Conservation (phyloP, 2,329 filamentous ascomycete species). For the Colletotrichum sp. region DNA sequence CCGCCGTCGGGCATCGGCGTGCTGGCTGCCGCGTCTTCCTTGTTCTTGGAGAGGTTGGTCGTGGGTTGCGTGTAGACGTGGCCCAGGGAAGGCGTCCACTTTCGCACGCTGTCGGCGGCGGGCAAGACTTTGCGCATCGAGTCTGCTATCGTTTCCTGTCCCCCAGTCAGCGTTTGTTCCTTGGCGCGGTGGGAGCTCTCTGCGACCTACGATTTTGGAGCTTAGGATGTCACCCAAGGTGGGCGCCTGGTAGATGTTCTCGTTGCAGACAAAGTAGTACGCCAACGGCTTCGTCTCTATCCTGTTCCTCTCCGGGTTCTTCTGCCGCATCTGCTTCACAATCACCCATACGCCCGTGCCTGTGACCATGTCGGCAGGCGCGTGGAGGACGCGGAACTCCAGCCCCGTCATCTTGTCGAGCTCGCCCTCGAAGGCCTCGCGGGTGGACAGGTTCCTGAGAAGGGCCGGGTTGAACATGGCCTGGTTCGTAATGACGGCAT, state of each 20-base stretch:
- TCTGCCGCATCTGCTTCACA: slow-evolving; percentile 69
- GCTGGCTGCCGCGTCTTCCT: slow-evolving; percentile 26
- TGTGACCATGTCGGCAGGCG: slow-evolving; percentile 66
- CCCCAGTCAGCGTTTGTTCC: not conserved
- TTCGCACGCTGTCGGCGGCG: slow-evolving; percentile 53
- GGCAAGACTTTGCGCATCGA: slow-evolving; percentile 59
- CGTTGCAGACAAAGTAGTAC: slow-evolving; percentile 69
- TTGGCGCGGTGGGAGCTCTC: not conserved
- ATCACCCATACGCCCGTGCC: slow-evolving; percentile 75
- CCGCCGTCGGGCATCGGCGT: slow-evolving; percentile 52
- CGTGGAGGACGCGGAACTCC: slow-evolving; percentile 70
- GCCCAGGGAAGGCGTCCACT: slow-evolving; percentile 60
- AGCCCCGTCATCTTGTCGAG: slow-evolving; percentile 69
- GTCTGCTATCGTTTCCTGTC: slow-evolving; percentile 22
- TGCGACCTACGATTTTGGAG: slow-evolving; percentile 57
- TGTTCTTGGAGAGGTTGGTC: slow-evolving; percentile 25
- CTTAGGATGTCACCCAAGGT: slow-evolving; percentile 64
- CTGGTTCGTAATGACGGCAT: slow-evolving; percentile 66
- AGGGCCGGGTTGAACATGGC: slow-evolving; percentile 66
- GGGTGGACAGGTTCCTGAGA: slow-evolving; percentile 61
- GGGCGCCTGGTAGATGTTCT: slow-evolving; percentile 72
- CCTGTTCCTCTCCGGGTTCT: slow-evolving; percentile 53
- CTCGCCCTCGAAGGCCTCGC: slow-evolving; percentile 67
- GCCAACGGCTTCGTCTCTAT: slow-evolving; percentile 65
- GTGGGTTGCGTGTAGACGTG: slow-evolving; percentile 52